Conservation (phyloP, 2,329 filamentous ascomycete species). For the Aphanocladium album region DNA sequence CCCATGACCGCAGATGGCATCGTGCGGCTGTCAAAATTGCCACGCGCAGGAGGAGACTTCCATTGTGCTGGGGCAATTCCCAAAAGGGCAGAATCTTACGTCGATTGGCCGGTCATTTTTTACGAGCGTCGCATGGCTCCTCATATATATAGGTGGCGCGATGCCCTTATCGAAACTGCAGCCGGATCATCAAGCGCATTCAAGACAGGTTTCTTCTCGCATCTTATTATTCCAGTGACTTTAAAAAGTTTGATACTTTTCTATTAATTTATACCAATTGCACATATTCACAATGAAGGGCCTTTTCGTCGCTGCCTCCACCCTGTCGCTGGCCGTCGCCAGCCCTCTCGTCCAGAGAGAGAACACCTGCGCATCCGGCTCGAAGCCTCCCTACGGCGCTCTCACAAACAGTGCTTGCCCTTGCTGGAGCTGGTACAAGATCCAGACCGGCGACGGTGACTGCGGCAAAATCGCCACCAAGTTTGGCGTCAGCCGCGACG, state of each 20-base stretch:
- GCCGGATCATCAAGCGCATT: not conserved
- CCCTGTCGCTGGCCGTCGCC: conserved; percentile 3
- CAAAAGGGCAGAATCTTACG: not conserved
- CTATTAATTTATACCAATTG: not conserved
- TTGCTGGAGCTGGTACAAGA: conserved; percentile 12
- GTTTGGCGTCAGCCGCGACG: conserved; percentile 1
- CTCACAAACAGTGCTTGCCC: conserved; percentile 10
- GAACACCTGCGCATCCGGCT: conserved; percentile 5
- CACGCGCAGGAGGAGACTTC: not conserved
- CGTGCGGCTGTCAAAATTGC: not conserved
- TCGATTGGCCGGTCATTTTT: not conserved
- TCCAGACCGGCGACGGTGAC: conserved; percentile 5
- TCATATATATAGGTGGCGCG: conserved; percentile 2
- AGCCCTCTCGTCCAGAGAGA: not conserved
- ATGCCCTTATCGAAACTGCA: not conserved
- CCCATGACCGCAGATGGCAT: not conserved
- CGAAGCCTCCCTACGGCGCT: conserved; percentile 3
- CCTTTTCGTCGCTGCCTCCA: not conserved
- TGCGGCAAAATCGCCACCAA: conserved; percentile 8
- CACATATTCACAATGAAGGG: not conserved
- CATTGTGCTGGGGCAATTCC: not conserved
- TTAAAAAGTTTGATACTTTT: not conserved
- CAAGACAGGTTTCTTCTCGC: not conserved
- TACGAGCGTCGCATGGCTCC: not conserved
- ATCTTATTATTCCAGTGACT: not conserved